phyloP scores from a whole-genome alignment of 1,284 basidiomycete genomes.

The Trichosporon ovoides region DNA sequence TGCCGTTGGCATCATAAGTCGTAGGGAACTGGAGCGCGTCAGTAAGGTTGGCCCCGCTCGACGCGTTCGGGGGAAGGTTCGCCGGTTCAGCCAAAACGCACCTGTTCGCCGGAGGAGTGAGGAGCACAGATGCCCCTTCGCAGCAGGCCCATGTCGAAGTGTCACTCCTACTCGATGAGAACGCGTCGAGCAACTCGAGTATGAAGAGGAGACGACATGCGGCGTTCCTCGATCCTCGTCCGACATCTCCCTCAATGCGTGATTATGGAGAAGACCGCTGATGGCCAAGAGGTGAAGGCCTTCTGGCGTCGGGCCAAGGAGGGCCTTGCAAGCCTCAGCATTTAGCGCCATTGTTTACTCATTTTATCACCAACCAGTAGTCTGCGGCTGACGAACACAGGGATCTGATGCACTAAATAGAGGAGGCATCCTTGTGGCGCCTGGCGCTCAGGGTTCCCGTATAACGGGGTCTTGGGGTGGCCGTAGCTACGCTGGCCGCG shows the following conservation, averaged over 20 bases:
- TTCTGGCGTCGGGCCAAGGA: background rate
- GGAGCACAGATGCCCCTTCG: constrained; percentile 1
- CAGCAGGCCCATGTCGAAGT: background rate
- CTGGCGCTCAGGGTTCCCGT: background rate
- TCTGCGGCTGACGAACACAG: background rate
- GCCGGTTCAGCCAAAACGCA: background rate
- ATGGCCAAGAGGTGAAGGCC: background rate
- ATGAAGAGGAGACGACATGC: background rate
- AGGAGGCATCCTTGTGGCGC: background rate
- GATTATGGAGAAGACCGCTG: background rate
- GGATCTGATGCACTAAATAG: background rate
- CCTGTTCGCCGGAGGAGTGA: background rate
- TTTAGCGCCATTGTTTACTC: background rate
- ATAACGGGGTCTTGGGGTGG: background rate
- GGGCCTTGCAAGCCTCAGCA: background rate
- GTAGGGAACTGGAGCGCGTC: constrained; percentile 21
- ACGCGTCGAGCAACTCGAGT: background rate
- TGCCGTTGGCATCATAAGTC: constrained; percentile 32
- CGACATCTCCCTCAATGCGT: background rate
- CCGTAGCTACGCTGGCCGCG: background rate
- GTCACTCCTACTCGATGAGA: background rate
- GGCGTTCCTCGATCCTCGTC: too few species aligned
- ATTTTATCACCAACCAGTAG: background rate
- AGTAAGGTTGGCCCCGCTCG: background rate
- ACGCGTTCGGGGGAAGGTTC: background rate